Evolutionary conservation across 2,329 filamentous ascomycete species (phyloP).

Genomic region (Colletotrichum lentis): DNA sequence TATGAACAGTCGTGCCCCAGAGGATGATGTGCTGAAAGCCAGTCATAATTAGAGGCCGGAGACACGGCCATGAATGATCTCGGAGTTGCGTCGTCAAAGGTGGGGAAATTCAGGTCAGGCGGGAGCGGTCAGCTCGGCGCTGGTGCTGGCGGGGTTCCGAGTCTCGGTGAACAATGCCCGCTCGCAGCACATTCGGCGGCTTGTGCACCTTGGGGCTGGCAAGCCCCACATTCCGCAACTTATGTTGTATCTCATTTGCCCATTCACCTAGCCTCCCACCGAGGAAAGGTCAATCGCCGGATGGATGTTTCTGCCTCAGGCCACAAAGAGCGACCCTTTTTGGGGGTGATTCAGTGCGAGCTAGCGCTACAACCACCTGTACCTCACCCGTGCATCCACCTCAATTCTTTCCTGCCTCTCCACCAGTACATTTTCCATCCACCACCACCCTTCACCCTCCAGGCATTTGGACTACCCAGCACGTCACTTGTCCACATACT

Average conservation of each 20-base stretch:
- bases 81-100: slow-evolving; percentile 23
- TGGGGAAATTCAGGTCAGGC: slow-evolving; percentile 18
- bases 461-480: slow-evolving; percentile 34
- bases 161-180: slow-evolving; percentile 31
- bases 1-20: background rate
- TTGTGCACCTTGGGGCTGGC: slow-evolving; percentile 7
- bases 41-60: background rate
- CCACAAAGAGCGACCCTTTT: slow-evolving; percentile 18
- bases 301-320: slow-evolving; percentile 27
- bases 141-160: slow-evolving; percentile 32
- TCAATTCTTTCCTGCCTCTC: slow-evolving; percentile 53
- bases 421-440: slow-evolving; percentile 43
- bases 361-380: slow-evolving; percentile 39
- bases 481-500: slow-evolving; percentile 31
- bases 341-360: slow-evolving; percentile 36
- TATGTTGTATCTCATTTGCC: slow-evolving; percentile 12
- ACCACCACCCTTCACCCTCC: slow-evolving; percentile 37
- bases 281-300: background rate
- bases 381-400: slow-evolving; percentile 42
- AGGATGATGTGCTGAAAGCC: no score
- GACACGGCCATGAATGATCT: background rate
- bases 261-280: slow-evolving; percentile 9
- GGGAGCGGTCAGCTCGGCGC: slow-evolving; percentile 20
- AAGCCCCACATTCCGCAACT: slow-evolving; percentile 10
- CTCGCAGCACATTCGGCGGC: slow-evolving; percentile 17